phyloP scores from a whole-genome alignment of 805 yeast species.

The Metschnikowia chrysomelidarum region DNA sequence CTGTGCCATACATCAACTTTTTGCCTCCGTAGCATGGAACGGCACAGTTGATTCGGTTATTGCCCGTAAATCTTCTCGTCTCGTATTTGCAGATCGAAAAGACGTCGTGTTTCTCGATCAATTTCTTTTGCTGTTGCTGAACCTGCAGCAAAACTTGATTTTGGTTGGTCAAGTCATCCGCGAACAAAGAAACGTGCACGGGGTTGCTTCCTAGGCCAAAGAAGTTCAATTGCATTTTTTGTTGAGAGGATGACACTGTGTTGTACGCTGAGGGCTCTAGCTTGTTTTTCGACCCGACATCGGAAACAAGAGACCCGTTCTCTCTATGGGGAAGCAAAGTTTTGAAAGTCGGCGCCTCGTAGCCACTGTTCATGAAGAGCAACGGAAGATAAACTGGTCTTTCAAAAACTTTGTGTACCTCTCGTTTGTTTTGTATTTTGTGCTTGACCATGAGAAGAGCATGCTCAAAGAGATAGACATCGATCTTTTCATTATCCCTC shows the following conservation, averaged over 20 bases:
- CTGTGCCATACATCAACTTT: conserved; percentile 86
- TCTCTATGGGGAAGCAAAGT: conserved; percentile 37
- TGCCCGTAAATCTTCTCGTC: conserved; percentile 69
- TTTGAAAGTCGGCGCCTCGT: conserved; percentile 66
- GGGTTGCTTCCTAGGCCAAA: conserved; percentile 54
- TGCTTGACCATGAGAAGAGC: conserved; percentile 81
- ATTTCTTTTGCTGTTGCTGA: conserved; percentile 70
- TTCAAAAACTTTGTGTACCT: conserved; percentile 86
- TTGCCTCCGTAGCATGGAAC: conserved; percentile 95
- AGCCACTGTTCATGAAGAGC: conserved; percentile 70
- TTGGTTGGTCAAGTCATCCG: conserved; percentile 59
- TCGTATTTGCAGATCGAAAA: conserved; percentile 75
- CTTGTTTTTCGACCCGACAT: conserved; percentile 29
- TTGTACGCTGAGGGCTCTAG: conserved; percentile 28
- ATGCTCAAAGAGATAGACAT: conserved; percentile 84
- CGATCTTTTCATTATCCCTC: conserved; percentile 77
- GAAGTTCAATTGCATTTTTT: conserved; percentile 49
- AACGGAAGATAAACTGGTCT: conserved; percentile 82
- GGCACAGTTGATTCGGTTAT: conserved; percentile 82
- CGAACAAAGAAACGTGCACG: conserved; percentile 52
- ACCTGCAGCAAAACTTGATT: conserved; percentile 79
- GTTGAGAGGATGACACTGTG: conserved; percentile 25
- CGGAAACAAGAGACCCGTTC: conserved; percentile 38
- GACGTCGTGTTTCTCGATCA: conserved; percentile 72
- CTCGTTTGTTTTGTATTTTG: conserved; percentile 84